phyloP scores from a whole-genome alignment of 2,329 filamentous ascomycete species.

The Cladophialophora yegresii region DNA sequence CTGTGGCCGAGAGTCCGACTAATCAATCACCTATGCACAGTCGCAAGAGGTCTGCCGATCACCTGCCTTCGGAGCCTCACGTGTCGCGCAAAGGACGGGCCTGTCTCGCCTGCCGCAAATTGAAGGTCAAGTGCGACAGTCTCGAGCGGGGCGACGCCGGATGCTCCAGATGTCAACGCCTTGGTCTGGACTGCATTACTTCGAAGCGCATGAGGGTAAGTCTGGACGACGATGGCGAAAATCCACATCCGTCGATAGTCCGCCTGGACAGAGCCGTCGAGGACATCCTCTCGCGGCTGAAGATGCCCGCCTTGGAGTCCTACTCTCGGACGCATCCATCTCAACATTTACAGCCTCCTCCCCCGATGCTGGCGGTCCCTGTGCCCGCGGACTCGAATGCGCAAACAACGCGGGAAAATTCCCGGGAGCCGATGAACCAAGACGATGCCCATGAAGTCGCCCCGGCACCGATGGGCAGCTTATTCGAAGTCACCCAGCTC shows the following conservation, averaged over 20 bases:
- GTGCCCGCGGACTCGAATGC: conserved; percentile 21
- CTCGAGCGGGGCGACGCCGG: conserved; percentile 35
- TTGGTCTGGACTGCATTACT: conserved; percentile 36
- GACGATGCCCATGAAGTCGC: conserved; percentile 46
- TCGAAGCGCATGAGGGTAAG: conserved; percentile 33
- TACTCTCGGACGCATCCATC: conserved; percentile 24
- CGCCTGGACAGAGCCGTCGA: conserved; percentile 35
- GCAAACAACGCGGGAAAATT: conserved; percentile 36
- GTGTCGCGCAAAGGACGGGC: conserved; percentile 36
- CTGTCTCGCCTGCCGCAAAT: conserved; percentile 36
- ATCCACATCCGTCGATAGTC: conserved; percentile 32
- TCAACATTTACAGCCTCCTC: conserved; percentile 15
- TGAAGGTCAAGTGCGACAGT: conserved; percentile 37
- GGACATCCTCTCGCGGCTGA: conserved; percentile 33
- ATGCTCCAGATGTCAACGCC: conserved; percentile 36
- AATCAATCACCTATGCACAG: conserved; percentile 19
- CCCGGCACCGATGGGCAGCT: conserved; percentile 55
- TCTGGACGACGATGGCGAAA: conserved; percentile 34
- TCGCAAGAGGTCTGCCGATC: conserved; percentile 32
- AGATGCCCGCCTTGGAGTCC: conserved; percentile 33
- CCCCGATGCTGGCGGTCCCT: not conserved
- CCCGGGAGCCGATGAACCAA: conserved; percentile 30
- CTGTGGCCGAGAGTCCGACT: conserved; percentile 14
- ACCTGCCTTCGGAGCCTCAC: conserved; percentile 29
- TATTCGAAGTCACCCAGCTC: conserved; percentile 58